phyloP scores from a whole-genome alignment of 2,329 filamentous ascomycete genomes.

The Sarocladium oryzae region DNA sequence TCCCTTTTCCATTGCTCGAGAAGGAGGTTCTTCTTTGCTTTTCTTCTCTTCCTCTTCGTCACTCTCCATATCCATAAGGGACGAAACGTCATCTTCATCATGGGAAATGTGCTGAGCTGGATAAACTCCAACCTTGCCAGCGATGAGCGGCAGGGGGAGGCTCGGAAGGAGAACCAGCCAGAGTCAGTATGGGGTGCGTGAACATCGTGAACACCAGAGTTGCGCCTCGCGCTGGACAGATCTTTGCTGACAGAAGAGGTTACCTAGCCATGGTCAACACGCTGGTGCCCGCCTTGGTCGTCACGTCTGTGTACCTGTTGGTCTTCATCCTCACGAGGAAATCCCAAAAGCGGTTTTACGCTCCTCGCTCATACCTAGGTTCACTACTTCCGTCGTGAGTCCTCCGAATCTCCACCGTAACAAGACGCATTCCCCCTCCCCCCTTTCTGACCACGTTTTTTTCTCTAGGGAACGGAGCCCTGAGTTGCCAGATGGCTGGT shows the following conservation, averaged over 20 bases:
- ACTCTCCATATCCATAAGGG: too few relatives aligned
- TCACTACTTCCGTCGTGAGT: conserved; percentile 44
- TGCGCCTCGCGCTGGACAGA: too few relatives aligned
- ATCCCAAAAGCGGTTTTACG: conserved; percentile 45
- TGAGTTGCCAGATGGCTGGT: conserved; percentile 45
- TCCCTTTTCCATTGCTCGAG: too few relatives aligned
- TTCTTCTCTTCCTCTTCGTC: too few relatives aligned
- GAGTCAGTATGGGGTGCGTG: conserved; percentile 28
- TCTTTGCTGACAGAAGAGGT: too few relatives aligned
- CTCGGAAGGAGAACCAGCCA: conserved; percentile 19
- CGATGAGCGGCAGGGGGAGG: conserved; percentile 18
- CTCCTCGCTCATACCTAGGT: conserved; percentile 44
- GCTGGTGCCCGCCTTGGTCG: conserved; percentile 44
- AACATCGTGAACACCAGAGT: neutral
- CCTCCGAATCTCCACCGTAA: too few relatives aligned
- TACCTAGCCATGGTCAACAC: conserved; percentile 40
- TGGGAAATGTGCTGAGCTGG: conserved; percentile 32
- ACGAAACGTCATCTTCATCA: too few relatives aligned
- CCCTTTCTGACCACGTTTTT: too few relatives aligned
- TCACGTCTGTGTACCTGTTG: conserved; percentile 41
- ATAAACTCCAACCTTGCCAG: conserved; percentile 25
- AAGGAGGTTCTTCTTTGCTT: neutral
- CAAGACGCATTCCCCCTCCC: too few relatives aligned
- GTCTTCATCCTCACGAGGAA: conserved; percentile 45
- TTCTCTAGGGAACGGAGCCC: conserved; percentile 54